A percentile compares a stretch with the other conserved stretches of the same genome.
Conservation (phyloP, 495 filamentous ascomycete species). For the Penicillium flavigenum region DNA sequence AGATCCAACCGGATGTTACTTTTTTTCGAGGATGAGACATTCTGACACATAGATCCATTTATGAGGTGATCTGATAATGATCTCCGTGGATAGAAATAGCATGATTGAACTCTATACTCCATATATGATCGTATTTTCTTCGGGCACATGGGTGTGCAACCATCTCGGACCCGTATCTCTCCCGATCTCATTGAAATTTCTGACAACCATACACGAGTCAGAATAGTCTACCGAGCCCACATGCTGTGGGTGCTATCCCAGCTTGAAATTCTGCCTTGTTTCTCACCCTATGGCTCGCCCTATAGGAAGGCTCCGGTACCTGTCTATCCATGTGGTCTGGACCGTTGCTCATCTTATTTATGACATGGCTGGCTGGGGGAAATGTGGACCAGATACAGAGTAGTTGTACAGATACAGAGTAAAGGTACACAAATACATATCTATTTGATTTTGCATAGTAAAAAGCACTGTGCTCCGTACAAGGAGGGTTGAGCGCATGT, state of each 20-base stretch:
- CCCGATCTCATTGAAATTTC: not conserved
- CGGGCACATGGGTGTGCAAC: not conserved
- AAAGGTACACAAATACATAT: not conserved
- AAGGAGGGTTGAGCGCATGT: not conserved
- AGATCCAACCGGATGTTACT: not conserved
- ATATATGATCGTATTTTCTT: not conserved
- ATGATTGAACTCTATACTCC: not conserved
- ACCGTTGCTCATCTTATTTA: not conserved
- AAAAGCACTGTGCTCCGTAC: not conserved
- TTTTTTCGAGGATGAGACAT: constrained; percentile 20
- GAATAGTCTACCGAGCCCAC: not conserved
- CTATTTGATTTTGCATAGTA: not conserved
- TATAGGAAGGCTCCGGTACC: not conserved
- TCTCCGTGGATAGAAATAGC: not conserved
- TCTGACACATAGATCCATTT: constrained; percentile 9
- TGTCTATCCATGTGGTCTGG: constrained; percentile 1
- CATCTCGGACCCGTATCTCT: not conserved
- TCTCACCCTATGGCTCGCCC: not conserved
- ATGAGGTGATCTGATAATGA: not conserved
- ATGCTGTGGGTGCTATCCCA: not conserved
- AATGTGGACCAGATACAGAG: not conserved
- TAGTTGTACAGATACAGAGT: not conserved
- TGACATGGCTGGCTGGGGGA: not conserved
- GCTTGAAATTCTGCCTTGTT: not conserved
- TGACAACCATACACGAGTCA: not conserved